phyloP scores from a whole-genome alignment of 495 filamentous ascomycete species.

The Venustampulla echinocandica region DNA sequence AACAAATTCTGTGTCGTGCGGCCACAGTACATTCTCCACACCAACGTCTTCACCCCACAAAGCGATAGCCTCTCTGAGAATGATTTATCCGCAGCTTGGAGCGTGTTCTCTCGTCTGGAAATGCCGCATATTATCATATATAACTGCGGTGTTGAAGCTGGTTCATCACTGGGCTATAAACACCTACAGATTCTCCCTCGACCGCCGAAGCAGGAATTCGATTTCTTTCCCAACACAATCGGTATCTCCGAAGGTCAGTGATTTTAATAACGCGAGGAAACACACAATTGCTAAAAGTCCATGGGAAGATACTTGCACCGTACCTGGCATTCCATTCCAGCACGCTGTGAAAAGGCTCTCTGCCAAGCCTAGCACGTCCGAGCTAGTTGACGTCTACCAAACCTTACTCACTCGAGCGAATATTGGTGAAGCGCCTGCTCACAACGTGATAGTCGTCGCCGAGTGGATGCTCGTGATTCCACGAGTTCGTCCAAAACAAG shows the following conservation, averaged over 20 bases:
- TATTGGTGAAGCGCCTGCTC: background rate
- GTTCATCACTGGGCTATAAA: constrained; percentile 23
- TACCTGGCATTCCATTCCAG: background rate
- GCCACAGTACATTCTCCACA: background rate
- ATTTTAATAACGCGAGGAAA: background rate
- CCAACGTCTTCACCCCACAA: background rate
- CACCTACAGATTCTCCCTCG: constrained; percentile 23
- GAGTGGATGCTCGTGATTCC: background rate
- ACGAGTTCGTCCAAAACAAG: background rate
- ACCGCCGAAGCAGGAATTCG: background rate
- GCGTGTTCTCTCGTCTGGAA: background rate
- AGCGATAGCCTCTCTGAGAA: background rate
- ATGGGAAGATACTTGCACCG: background rate
- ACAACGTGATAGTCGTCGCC: background rate
- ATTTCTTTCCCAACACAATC: background rate
- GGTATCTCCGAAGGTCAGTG: background rate
- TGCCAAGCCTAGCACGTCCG: background rate
- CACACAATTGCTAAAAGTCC: background rate
- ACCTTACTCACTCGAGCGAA: background rate
- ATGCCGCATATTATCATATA: constrained; percentile 20
- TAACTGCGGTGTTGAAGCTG: constrained; percentile 24
- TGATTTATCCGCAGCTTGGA: background rate
- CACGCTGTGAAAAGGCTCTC: background rate
- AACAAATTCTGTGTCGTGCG: background rate
- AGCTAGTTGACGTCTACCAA: background rate